Evolutionary conservation across 2,329 filamentous ascomycete species (phyloP).

Genomic region (Claviceps quebecensis): DNA sequence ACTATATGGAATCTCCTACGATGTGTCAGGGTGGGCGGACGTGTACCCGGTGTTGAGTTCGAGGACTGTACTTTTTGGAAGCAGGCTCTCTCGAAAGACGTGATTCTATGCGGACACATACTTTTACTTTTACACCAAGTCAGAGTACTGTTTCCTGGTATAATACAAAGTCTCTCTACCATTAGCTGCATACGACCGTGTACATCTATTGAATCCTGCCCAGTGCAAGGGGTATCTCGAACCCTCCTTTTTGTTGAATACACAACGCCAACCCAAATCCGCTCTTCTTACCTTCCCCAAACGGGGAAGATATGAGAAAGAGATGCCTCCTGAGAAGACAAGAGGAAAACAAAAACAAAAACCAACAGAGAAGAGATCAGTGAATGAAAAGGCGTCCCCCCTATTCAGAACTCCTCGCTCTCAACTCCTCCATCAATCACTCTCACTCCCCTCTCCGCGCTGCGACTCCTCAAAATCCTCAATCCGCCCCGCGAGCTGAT

Average conservation of each 20-base stretch:
- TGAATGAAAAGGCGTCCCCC: not conserved
- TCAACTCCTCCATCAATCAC: constrained; percentile 15
- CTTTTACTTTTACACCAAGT: too few species aligned
- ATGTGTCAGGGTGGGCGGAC: too few species aligned
- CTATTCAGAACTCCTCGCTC: constrained; percentile 2
- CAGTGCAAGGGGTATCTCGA: not conserved
- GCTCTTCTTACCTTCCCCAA: not conserved
- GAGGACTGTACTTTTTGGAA: too few species aligned
- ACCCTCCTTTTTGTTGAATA: not conserved
- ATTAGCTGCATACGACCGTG: too few species aligned
- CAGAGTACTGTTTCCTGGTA: too few species aligned
- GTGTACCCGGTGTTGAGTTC: too few species aligned
- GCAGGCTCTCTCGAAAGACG: too few species aligned
- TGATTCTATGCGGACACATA: too few species aligned
- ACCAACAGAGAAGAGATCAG: not conserved
- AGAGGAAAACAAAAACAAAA: not conserved
- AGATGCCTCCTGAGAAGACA: not conserved
- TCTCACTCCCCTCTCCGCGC: constrained; percentile 21
- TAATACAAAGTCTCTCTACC: too few species aligned
- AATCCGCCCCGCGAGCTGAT: constrained; percentile 21
- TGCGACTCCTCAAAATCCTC: constrained; percentile 22
- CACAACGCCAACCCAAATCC: not conserved
- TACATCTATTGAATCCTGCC: not conserved
- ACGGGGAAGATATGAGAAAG: not conserved
- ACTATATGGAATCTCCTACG: too few species aligned